Evolutionary conservation across 495 filamentous ascomycete species (phyloP), one percentile per base, ranked within the genome.

Genomic region (Talaromyces wortmannii): DNA sequence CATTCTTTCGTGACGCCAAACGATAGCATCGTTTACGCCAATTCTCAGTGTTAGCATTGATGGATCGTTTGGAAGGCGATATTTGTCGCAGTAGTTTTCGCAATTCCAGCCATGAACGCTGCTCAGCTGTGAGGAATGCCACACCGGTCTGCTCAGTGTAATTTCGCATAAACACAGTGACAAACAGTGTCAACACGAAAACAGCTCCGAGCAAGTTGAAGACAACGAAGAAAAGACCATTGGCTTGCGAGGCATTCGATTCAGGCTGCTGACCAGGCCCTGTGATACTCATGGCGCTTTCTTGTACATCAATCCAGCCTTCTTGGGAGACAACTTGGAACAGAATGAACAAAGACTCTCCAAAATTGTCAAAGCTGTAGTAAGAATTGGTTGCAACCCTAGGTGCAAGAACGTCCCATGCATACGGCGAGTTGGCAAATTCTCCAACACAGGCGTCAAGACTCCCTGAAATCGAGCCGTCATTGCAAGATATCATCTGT

Each of bases 291-390:
- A 95, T 85, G 3, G 85, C 90, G 31, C 79, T 80, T 68, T 86
- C 88, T 72, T 94, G 91, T 0, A 96, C 94, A 66, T 92, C 90
- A 8, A 84, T 84, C 94, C 94, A 99, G 7, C 94, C 94, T 79
- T 99, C 94, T 63, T 97, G 92, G 29, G 92, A 97, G 13, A 99
- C 95, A 71, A 99, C 96, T 66, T 97, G 92, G 75, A 99, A 99
- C 50, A 99, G 86, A 53, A 95, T 94, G 73, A 96, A 97, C 31
- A 97, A 76, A 4, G 92, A 88, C 49, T 88, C 80, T 18, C 88
- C 90, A 62, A 99, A 99, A 65, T 91, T 86, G 64, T 99, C 94
- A 65, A 99, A 99, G 70, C 86, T 86, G 68, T 88, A 97, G 64
- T 82, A 96, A 0, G 86, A 82, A 61, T 97, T 99, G 0, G 80